Conservation (phyloP, 768 basidiomycete genomes). For the Rhodotorula toruloides region DNA sequence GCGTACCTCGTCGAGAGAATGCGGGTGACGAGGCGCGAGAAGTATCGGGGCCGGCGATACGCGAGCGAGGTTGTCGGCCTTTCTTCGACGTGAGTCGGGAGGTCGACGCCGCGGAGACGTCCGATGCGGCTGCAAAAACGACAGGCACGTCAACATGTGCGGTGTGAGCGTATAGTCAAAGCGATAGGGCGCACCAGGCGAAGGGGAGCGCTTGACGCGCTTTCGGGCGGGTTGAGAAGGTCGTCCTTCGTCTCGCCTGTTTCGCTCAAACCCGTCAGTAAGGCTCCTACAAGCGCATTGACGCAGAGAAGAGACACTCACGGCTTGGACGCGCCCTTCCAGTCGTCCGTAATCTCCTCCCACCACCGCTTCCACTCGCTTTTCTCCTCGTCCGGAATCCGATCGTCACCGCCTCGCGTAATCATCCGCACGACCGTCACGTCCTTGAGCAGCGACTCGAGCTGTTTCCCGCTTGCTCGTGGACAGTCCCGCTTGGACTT, state of each 20-base stretch:
- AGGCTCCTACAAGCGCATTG: not conserved
- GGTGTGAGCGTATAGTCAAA: not conserved
- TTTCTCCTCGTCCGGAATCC: constrained; percentile 1
- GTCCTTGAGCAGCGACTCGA: constrained; percentile 23
- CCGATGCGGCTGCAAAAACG: not conserved
- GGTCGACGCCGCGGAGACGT: not conserved
- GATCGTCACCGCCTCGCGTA: constrained; percentile 14
- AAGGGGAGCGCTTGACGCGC: constrained; percentile 11
- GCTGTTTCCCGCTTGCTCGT: constrained; percentile 1
- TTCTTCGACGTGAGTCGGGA: not conserved
- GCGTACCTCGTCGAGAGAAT: not conserved
- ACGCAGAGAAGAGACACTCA: not conserved
- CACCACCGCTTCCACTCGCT: constrained; percentile 18
- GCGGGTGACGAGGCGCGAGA: not conserved
- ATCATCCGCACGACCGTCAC: constrained; percentile 16
- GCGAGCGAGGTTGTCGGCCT: not conserved
- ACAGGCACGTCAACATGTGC: too few species aligned
- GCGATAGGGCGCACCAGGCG: not conserved
- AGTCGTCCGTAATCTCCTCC: constrained; percentile 17
- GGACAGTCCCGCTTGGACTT: not conserved
- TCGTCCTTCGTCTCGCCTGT: not conserved
- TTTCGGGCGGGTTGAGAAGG: constrained; percentile 8
- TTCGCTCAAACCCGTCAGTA: not conserved
- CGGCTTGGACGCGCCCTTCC: constrained; percentile 3
- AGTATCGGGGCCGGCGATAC: not conserved